Evolutionary conservation across 2,329 filamentous ascomycete species (phyloP).

Genomic region (Colletotrichum liriopes): DNA sequence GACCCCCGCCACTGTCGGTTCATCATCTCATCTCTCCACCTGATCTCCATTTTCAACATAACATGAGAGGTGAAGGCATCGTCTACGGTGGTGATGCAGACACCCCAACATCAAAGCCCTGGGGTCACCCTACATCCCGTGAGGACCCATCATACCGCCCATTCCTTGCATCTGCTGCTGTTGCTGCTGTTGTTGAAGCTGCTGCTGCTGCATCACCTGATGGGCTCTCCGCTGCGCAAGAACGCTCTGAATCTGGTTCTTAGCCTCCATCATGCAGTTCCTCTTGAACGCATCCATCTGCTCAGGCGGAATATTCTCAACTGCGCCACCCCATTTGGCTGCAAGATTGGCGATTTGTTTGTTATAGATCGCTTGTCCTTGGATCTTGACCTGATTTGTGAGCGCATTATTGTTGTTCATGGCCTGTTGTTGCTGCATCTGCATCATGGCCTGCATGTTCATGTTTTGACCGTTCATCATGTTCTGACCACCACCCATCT

Average conservation of each 20-base stretch:
- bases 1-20: background rate
- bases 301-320: constrained; percentile 64
- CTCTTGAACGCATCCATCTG: constrained; percentile 62
- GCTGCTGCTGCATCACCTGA: constrained; percentile 57
- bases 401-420: constrained; percentile 48
- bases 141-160: constrained; percentile 68
- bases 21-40: background rate
- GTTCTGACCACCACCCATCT: constrained; percentile 54
- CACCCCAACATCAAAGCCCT: background rate
- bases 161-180: constrained; percentile 65
- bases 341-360: constrained; percentile 55
- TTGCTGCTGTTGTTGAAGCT: constrained; percentile 53
- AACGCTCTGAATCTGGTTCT: constrained; percentile 52
- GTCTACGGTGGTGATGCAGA: background rate
- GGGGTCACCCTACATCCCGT: constrained; percentile 59
- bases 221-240: constrained; percentile 53
- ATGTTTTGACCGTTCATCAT: constrained; percentile 60
- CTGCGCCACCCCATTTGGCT: constrained; percentile 56
- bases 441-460: constrained; percentile 58
- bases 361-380: constrained; percentile 57
- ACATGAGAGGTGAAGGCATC: background rate
- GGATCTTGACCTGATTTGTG: constrained; percentile 53
- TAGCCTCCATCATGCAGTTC: constrained; percentile 58
- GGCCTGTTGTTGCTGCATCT: constrained; percentile 55
- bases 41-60: background rate